Conservation (phyloP, 108 stramenopile species). For the Stephanodiscus triporus region DNA sequence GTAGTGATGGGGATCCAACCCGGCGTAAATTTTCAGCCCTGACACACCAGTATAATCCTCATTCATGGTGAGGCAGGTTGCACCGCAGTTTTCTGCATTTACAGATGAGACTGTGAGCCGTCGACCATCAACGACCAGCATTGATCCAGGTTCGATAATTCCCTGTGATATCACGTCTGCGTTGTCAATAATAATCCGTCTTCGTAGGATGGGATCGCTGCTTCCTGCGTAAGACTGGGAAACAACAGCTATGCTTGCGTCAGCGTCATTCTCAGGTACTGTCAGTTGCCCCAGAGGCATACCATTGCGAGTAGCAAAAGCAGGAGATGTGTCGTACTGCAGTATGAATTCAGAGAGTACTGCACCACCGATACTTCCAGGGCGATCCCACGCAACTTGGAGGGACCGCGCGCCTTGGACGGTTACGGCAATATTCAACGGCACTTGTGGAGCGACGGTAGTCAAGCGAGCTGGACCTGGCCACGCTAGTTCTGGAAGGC, state of each 20-base stretch:
- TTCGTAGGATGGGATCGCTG: conserved; percentile 32
- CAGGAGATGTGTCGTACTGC: conserved; percentile 53
- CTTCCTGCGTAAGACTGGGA: conserved; percentile 32
- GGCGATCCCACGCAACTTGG: conserved; percentile 59
- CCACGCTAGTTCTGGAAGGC: conserved; percentile 45
- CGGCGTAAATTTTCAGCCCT: conserved; percentile 41
- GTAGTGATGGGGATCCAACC: conserved; percentile 18
- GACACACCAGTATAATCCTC: conserved; percentile 35
- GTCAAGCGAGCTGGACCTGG: conserved; percentile 48
- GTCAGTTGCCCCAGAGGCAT: conserved; percentile 38
- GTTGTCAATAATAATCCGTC: conserved; percentile 36
- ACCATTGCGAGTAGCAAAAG: conserved; percentile 45
- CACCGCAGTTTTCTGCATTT: conserved; percentile 39
- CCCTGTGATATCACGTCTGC: conserved; percentile 28
- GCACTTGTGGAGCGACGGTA: conserved; percentile 43
- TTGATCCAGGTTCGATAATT: conserved; percentile 19
- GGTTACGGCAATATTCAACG: conserved; percentile 38
- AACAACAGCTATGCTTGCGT: conserved; percentile 40
- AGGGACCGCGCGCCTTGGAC: conserved; percentile 47
- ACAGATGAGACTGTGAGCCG: conserved; percentile 30
- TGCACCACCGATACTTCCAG: conserved; percentile 52
- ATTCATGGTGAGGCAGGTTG: conserved; percentile 38
- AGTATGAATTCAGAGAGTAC: conserved; percentile 41
- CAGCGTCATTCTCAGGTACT: conserved; percentile 28
- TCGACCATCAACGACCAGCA: conserved; percentile 29